phyloP scores from a whole-genome alignment of 257 asterid species.

The Thymus mandschuricus region DNA sequence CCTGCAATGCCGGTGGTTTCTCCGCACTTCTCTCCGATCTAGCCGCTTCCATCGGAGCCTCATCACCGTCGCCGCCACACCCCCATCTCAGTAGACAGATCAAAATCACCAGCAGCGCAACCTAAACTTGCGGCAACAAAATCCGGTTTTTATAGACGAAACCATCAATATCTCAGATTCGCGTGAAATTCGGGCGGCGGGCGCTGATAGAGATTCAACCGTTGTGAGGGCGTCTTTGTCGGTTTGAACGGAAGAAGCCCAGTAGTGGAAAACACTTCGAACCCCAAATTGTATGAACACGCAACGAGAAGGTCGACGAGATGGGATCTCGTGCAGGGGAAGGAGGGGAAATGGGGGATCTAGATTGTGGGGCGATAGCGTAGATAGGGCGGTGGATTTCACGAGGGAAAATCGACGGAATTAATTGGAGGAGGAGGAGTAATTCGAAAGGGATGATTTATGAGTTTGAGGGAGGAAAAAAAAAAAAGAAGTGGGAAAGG shows the following conservation, averaged over 20 bases:
- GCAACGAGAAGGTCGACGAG: conserved; percentile 17
- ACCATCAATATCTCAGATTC: conserved; percentile 16
- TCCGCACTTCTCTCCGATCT: conserved; percentile 54
- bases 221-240: conserved; percentile 24
- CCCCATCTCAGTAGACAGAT: conserved; percentile 49
- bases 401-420: conserved; percentile 40
- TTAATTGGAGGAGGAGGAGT: conserved; percentile 39
- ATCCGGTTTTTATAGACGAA: neutral
- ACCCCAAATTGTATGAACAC: conserved; percentile 18
- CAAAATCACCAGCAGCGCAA: conserved; percentile 11
- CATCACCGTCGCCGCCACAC: conserved; percentile 53
- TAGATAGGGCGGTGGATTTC: conserved; percentile 43
- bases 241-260: conserved; percentile 34
- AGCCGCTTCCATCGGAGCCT: conserved; percentile 58
- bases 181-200: conserved; percentile 31
- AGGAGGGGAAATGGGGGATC: conserved; percentile 32
- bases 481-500: conserved; percentile 19
- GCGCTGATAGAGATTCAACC: conserved; percentile 37
- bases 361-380: conserved; percentile 18
- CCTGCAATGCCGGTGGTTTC: conserved; percentile 57
- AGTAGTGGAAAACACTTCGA: neutral
- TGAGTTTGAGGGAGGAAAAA: neutral
- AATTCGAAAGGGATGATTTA: conserved; percentile 37
- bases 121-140: conserved; percentile 24
- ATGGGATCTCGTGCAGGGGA: conserved; percentile 35